Evolutionary conservation across 441 rosid species (phyloP).

Genomic region (Aleurites moluccanus): DNA sequence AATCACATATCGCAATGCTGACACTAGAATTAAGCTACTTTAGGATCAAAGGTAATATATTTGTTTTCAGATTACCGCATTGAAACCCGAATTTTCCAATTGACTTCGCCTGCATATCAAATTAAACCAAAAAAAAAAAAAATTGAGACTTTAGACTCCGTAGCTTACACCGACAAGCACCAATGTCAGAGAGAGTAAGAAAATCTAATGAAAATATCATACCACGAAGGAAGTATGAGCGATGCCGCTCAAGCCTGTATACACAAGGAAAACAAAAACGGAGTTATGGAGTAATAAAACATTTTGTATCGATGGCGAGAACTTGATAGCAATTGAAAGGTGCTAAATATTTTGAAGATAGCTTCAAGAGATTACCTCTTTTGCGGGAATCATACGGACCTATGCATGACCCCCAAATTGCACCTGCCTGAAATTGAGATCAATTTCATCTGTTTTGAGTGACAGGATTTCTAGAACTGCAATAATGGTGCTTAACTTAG

Average conservation of each 20-base stretch:
- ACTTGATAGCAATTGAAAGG: background rate
- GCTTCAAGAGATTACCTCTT: conserved; percentile 38
- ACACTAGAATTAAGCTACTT: background rate
- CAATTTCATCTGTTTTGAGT: background rate
- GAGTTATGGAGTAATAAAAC: background rate
- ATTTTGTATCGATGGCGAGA: background rate
- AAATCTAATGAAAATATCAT: conserved; percentile 17
- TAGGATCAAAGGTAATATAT: background rate
- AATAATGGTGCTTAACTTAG: background rate
- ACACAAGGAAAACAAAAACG: conserved; percentile 2
- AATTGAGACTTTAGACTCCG: background rate
- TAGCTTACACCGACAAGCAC: background rate
- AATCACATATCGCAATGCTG: background rate
- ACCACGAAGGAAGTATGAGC: conserved; percentile 71
- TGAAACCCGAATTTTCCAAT: conserved; percentile 56
- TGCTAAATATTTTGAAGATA: background rate
- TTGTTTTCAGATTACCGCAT: conserved; percentile 50
- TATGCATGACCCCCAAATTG: conserved; percentile 62
- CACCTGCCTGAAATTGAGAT: conserved; percentile 57
- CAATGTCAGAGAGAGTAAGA: too few relatives aligned
- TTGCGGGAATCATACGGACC: conserved; percentile 68
- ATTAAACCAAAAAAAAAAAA: background rate
- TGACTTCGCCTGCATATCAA: conserved; percentile 55
- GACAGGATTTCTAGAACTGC: background rate
- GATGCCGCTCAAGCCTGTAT: conserved; percentile 61